These are phyloP conservation scores for Karstenula rhodostoma DNA, from an alignment of 2,329 filamentous ascomycete genomes.

Conservation along the genomic window DNA sequence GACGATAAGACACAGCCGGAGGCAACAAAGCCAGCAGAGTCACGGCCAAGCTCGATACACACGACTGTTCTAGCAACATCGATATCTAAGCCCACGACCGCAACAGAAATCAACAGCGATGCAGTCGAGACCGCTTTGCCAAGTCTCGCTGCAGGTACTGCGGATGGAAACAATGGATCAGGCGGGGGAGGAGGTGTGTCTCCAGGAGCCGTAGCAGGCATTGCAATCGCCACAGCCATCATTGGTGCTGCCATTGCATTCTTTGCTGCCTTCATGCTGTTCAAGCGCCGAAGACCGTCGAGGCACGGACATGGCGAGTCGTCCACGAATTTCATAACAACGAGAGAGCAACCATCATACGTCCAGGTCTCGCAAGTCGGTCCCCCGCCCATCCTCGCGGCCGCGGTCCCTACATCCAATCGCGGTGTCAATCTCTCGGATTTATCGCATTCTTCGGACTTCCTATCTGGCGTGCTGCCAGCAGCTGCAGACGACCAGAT, in stretches of 20 bases:
- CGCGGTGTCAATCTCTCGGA: conserved; percentile 15
- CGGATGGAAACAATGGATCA: conserved; percentile 1
- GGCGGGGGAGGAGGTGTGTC: conserved; percentile 17
- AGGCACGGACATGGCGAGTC: conserved; percentile 21
- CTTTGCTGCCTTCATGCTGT: conserved; percentile 36
- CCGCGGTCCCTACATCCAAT: conserved; percentile 17
- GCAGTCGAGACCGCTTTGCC: background rate
- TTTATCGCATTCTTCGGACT: conserved; percentile 21
- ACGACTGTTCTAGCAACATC: background rate
- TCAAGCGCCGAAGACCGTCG: conserved; percentile 32
- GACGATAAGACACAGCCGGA: background rate
- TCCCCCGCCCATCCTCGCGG: conserved; percentile 13
- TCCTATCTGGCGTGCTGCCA: conserved; percentile 34
- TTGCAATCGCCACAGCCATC: conserved; percentile 34
- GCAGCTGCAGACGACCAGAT: conserved; percentile 32
- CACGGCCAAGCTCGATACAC: background rate
- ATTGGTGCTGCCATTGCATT: conserved; percentile 41
- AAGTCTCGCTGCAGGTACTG: background rate
- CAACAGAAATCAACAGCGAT: background rate
- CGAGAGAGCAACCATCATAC: conserved; percentile 32
- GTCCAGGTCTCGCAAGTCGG: conserved; percentile 37
- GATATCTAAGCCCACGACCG: background rate
- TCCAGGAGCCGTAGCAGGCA: conserved; percentile 31
- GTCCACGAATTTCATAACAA: conserved; percentile 38
- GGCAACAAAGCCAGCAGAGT: background rate